A percentile compares a stretch with the other conserved stretches of the same genome.
Conservation (phyloP, 2,329 filamentous ascomycete species). For the Phialophora expanda region DNA sequence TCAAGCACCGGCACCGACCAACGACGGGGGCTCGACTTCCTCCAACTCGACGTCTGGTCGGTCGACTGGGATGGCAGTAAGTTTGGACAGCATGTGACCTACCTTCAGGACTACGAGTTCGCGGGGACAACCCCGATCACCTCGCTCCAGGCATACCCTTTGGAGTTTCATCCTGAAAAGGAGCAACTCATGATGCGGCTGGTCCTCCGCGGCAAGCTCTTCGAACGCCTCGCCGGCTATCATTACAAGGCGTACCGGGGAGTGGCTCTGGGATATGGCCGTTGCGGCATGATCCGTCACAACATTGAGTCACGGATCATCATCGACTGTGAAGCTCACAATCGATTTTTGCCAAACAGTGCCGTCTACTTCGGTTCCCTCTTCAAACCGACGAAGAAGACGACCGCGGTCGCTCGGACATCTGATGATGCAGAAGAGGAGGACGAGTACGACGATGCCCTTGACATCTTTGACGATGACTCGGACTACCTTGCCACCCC, state of each 20-base stretch:
- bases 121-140: constrained; percentile 49
- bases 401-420: constrained; percentile 11
- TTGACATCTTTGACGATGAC: constrained; percentile 29
- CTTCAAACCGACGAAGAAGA: neutral
- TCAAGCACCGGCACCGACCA: constrained; percentile 18
- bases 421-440: constrained; percentile 36
- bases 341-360: constrained; percentile 53
- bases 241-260: constrained; percentile 59
- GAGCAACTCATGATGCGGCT: constrained; percentile 48
- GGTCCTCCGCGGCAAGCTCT: constrained; percentile 53
- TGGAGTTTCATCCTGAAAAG: constrained; percentile 45
- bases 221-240: constrained; percentile 55
- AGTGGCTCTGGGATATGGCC: constrained; percentile 44
- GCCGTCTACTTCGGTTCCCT: constrained; percentile 40
- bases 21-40: constrained; percentile 24
- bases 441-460: constrained; percentile 23
- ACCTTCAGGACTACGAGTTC: constrained; percentile 43
- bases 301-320: constrained; percentile 57
- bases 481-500: constrained; percentile 22
- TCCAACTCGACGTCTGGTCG: constrained; percentile 33
- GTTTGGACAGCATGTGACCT: constrained; percentile 45
- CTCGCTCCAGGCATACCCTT: constrained; percentile 43
- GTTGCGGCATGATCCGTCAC: constrained; percentile 40
- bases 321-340: constrained; percentile 59
- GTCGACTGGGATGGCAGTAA: constrained; percentile 47